These are phyloP conservation scores for Leccinum truebloodii DNA, from an alignment of 768 basidiomycete species.

Conservation along the genomic window DNA sequence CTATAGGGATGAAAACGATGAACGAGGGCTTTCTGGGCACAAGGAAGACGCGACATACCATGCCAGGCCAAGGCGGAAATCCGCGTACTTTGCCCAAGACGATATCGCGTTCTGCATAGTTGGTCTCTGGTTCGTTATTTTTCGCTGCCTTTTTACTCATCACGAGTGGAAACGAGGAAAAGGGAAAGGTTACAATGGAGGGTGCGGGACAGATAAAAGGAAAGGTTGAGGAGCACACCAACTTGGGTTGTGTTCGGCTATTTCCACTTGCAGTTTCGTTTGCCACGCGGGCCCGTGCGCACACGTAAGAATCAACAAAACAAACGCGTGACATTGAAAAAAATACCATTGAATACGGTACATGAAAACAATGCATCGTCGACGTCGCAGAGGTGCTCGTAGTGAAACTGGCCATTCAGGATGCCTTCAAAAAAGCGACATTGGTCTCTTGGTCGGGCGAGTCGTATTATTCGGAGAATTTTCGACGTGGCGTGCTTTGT, in stretches of 20 bases:
- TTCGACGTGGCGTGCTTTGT: slow-evolving; percentile 29
- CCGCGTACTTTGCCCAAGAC: slow-evolving; percentile 94
- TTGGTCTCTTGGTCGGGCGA: not conserved
- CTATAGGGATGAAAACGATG: slow-evolving; percentile 42
- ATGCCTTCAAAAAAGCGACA: slow-evolving; percentile 14
- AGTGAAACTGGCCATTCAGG: slow-evolving; percentile 14
- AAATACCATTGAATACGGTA: slow-evolving; percentile 34
- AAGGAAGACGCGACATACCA: slow-evolving; percentile 58
- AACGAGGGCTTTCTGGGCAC: slow-evolving; percentile 11
- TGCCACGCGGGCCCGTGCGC: slow-evolving; percentile 42
- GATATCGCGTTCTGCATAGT: slow-evolving; percentile 75
- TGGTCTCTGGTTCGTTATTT: slow-evolving; percentile 40
- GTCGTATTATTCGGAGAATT: slow-evolving; percentile 16
- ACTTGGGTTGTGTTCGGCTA: slow-evolving; percentile 42
- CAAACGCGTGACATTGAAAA: slow-evolving; percentile 32
- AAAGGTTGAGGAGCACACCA: slow-evolving; percentile 42
- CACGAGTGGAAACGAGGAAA: slow-evolving; percentile 17
- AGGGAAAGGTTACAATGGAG: slow-evolving; percentile 20
- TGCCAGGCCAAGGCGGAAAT: slow-evolving; percentile 93
- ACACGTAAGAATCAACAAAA: slow-evolving; percentile 41
- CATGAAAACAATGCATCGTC: slow-evolving; percentile 28
- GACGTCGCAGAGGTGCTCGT: slow-evolving; percentile 22
- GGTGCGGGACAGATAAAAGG: slow-evolving; percentile 40
- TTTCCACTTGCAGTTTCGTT: slow-evolving; percentile 40
- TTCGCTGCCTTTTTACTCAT: slow-evolving; percentile 57